Evolutionary conservation across 305 asterid genomes (phyloP).

Genomic region (Rubia balearica): DNA sequence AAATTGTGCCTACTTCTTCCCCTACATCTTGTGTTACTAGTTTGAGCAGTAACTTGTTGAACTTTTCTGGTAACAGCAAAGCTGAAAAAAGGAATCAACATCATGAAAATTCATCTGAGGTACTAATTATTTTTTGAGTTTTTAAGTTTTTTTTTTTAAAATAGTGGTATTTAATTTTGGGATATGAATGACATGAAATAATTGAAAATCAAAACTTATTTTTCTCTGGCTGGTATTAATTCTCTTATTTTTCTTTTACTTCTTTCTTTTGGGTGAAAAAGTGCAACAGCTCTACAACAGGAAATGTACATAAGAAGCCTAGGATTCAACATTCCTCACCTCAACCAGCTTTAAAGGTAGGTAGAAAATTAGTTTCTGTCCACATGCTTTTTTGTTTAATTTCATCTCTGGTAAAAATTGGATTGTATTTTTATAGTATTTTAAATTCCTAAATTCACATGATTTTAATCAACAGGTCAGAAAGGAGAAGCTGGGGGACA

Average conservation of each 20-base stretch:
- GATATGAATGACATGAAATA: neutral
- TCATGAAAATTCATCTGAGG: conserved; percentile 68
- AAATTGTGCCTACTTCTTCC: conserved; percentile 33
- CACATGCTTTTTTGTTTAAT: neutral
- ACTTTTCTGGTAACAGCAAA: conserved; percentile 37
- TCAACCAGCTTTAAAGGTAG: conserved; percentile 38
- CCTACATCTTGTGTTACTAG: conserved; percentile 53
- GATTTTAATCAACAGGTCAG: conserved; percentile 31
- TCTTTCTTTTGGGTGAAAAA: conserved; percentile 7
- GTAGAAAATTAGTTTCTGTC: neutral
- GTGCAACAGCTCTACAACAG: conserved; percentile 34
- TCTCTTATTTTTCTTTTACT: neutral
- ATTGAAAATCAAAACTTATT: neutral
- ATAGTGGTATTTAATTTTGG: neutral
- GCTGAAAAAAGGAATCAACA: conserved; percentile 30
- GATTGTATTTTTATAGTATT: neutral
- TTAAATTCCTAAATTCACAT: neutral
- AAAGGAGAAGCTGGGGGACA: conserved; percentile 51
- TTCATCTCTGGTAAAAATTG: neutral
- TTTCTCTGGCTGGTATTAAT: neutral
- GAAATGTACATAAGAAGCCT: conserved; percentile 36
- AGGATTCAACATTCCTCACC: conserved; percentile 40
- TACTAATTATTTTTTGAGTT: conserved; percentile 1
- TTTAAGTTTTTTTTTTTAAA: too few relatives aligned
- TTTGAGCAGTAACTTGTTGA: conserved; percentile 38